phyloP scores from a whole-genome alignment of 345 rosid genomes.

The Physaria fendleri region DNA sequence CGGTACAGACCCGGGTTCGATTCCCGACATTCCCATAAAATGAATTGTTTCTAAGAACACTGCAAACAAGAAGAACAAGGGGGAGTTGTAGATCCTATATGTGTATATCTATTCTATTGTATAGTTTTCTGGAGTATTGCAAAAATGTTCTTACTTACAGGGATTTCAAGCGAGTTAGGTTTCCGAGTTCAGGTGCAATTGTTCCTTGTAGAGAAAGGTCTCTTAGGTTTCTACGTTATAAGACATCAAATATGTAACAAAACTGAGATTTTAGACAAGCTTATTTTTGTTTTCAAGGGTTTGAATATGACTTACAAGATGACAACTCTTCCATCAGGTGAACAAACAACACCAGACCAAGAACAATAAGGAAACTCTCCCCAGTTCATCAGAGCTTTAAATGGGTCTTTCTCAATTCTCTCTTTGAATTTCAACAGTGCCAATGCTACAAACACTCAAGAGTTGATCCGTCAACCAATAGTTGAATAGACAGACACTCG shows the following conservation, averaged over 20 bases:
- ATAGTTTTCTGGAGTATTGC: not conserved
- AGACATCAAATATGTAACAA: not conserved
- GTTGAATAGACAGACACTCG: not conserved
- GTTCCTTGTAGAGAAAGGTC: conserved; percentile 49
- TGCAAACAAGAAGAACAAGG: conserved; percentile 29
- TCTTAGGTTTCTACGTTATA: conserved; percentile 10
- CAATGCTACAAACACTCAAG: conserved; percentile 39
- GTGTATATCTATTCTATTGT: not conserved
- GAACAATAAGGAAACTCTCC: conserved; percentile 50
- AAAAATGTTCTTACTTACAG: conserved; percentile 51
- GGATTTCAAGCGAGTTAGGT: conserved; percentile 50
- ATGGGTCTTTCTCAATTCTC: conserved; percentile 62
- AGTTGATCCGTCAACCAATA: not conserved
- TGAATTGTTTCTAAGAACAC: conserved; percentile 75
- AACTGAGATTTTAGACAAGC: not conserved
- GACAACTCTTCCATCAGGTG: conserved; percentile 48
- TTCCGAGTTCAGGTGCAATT: conserved; percentile 65
- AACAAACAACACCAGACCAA: conserved; percentile 83
- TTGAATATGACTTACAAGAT: conserved; percentile 46
- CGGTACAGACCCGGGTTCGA: conserved; percentile 73
- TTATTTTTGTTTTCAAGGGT: not conserved
- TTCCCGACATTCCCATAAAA: conserved; percentile 57
- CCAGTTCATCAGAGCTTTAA: conserved; percentile 62
- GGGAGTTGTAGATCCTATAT: not conserved
- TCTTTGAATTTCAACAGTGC: conserved; percentile 57